Evolutionary conservation across 768 basidiomycete species (phyloP).

Genomic region (Xerocomellus chrysenteron): DNA sequence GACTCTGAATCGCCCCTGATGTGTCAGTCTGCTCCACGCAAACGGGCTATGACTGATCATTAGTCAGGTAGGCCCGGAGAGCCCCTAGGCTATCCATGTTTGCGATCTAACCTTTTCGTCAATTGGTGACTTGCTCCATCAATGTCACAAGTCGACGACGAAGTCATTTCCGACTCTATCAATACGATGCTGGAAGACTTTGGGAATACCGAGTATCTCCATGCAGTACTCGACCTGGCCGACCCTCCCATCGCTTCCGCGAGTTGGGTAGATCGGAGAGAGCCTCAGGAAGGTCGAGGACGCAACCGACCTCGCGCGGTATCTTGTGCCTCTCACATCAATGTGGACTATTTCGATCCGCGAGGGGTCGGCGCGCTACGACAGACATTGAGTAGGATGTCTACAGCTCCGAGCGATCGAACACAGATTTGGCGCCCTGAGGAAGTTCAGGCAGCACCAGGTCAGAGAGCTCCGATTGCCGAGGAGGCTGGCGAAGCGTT

Average conservation of each 20-base stretch:
- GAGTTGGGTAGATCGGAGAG: neutral
- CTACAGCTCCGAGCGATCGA: slow-evolving; percentile 10
- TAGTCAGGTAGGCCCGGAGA: slow-evolving; percentile 11
- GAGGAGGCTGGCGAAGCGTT: slow-evolving; percentile 27
- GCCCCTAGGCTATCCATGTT: slow-evolving; percentile 14
- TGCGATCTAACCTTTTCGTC: neutral
- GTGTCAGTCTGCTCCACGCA: neutral
- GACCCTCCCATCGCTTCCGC: neutral
- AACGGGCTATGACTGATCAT: slow-evolving; percentile 2
- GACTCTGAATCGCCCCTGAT: neutral
- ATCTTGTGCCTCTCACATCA: slow-evolving; percentile 34
- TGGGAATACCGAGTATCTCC: slow-evolving; percentile 16
- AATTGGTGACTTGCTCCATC: neutral
- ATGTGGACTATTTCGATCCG: slow-evolving; percentile 54
- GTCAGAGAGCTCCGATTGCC: neutral
- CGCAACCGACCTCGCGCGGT: neutral
- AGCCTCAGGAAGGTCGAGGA: neutral
- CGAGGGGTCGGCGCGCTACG: slow-evolving; percentile 38
- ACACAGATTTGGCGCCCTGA: neutral
- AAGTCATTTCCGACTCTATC: neutral
- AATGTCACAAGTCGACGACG: slow-evolving; percentile 5
- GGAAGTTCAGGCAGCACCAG: neutral
- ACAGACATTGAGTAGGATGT: slow-evolving; percentile 15
- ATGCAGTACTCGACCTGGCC: slow-evolving; percentile 8
- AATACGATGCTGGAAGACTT: slow-evolving; percentile 1